Evolutionary conservation across 805 yeast species (phyloP).

Genomic region (Zygosaccharomyces gambellarensis): DNA sequence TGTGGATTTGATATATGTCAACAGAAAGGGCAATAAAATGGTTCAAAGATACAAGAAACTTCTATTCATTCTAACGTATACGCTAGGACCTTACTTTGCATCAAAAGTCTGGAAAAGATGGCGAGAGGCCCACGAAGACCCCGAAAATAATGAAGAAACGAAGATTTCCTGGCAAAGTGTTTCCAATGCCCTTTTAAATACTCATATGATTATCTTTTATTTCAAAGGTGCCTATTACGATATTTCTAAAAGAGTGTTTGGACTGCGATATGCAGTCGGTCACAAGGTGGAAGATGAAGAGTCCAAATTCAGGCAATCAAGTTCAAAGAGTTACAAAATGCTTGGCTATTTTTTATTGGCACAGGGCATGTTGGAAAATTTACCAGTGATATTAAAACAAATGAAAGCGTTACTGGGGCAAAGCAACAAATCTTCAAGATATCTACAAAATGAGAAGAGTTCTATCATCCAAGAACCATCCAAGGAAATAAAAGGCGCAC

Average conservation of each 20-base stretch:
- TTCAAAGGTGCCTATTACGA: conserved; percentile 79
- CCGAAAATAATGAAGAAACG: conserved; percentile 8
- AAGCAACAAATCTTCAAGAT: neutral
- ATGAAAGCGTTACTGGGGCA: conserved; percentile 1
- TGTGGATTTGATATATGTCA: conserved; percentile 70
- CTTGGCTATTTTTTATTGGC: conserved; percentile 59
- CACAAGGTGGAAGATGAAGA: conserved; percentile 45
- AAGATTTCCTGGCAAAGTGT: conserved; percentile 35
- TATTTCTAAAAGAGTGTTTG: conserved; percentile 68
- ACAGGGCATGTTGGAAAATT: conserved; percentile 35
- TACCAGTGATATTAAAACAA: conserved; percentile 6
- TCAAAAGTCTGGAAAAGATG: conserved; percentile 27
- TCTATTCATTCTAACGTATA: conserved; percentile 56
- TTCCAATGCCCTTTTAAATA: conserved; percentile 50
- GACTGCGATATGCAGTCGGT: conserved; percentile 73
- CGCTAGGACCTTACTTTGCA: conserved; percentile 56
- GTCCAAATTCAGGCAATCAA: conserved; percentile 32
- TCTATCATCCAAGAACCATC: too few relatives aligned
- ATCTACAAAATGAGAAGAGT: neutral
- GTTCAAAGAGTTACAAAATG: conserved; percentile 57
- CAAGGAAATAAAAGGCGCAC: conserved; percentile 8
- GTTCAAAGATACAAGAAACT: conserved; percentile 45
- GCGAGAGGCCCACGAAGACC: conserved; percentile 4
- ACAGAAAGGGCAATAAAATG: conserved; percentile 45
- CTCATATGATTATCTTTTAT: conserved; percentile 79